Evolutionary conservation across 768 basidiomycete species (phyloP), one percentile per base, ranked within the genome.

Genomic region (Boletus fagicola): DNA sequence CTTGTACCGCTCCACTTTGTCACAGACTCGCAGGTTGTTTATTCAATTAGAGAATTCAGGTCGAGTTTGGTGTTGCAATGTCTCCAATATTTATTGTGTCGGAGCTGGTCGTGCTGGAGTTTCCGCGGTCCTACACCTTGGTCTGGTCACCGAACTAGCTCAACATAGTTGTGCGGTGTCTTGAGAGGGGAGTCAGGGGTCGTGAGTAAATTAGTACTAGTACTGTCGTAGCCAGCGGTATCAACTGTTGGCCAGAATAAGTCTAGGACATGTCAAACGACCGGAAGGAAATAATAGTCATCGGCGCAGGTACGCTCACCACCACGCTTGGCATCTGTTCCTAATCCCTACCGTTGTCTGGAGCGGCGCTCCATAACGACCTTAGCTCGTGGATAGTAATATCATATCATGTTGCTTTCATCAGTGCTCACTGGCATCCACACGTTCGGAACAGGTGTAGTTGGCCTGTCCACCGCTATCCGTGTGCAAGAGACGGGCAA

Each of bases 401-500:
- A 8, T 13, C 20, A 9, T 20, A 2, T 1, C 0, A 4, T 46
- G 22, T 54, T 22, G 3, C 30, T 45, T 33, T 38, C 22, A 24
- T 49, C 33, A 6, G 10, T 33, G 33, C 36, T 49, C 48, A 55
- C 47, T 48, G 31, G 47, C 5, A 33, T n/a, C 26, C 16, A 10
- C 40, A n/a, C 22, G 1, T 40, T 51, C 24, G 11, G 30, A 33
- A 46, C 56, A 92, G 90, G 90, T 48, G 90, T 92, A 1, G 71
- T 92, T 5, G 91, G 91, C 4, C 76, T 93, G 30, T 86, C 89
- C 0, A 88, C 90, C 4, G 91, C 90, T 0, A 62, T 92, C 35
- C 83, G 78, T 62, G 74, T 91, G 12, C 88, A 89, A 67, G 83
- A 87, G 61, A 76, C 75, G 16, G 82, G 82, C 10, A 77, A 74